Evolutionary conservation across 108 stramenopile species (phyloP), one percentile per base, ranked within the genome.

Genomic region (Skeletonema costatum): DNA sequence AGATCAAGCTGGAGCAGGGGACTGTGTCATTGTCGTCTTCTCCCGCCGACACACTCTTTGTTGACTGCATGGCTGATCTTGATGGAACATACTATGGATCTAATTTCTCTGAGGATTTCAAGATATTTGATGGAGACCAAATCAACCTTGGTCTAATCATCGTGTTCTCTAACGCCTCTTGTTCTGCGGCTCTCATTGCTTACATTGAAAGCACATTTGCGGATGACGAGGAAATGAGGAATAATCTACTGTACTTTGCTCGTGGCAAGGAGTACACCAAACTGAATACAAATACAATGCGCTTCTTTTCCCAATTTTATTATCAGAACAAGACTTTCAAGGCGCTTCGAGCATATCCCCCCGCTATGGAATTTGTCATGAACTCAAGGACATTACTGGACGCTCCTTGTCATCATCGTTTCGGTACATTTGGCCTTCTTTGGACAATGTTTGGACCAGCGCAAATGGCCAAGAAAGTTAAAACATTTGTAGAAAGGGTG

Each of bases 1-100:
- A n/a, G 21, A 66, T 66, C 41, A 42, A 42, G n/a, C 66, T 66
- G 25, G 66, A 66, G 42, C n/a, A 25, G 29, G 66, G 66, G 35
- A 29, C 39, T 9, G 66, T 42, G 5, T 44, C 66, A 46, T 66
- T 66, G 41, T 42, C 39, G 11, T 10, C 66, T 66, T 46, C 66
- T 44, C 66, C 44, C 5, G 41, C 7, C 5, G 66, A 66, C 3
- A 66, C 66, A 42, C 44, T 66, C 14, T 66, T 66, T 46, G 66
- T 66, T 66, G 66, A 66, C 21, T 66, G 66, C 21, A 66, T 66
- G 66, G 66, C 66, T 25, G 66, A 66, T 66, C 3, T 46, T 5
- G 66, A 66, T 42, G 39, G 41, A 5, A 9, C 66, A 17, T 46
- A 46, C n/a, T 48, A 66, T 42, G 66, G 66, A 7, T 66, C 46